A percentile compares a stretch with the other conserved stretches of the same genome.
Conservation (phyloP, 768 basidiomycete genomes). For the Psilocybe cubensis region DNA sequence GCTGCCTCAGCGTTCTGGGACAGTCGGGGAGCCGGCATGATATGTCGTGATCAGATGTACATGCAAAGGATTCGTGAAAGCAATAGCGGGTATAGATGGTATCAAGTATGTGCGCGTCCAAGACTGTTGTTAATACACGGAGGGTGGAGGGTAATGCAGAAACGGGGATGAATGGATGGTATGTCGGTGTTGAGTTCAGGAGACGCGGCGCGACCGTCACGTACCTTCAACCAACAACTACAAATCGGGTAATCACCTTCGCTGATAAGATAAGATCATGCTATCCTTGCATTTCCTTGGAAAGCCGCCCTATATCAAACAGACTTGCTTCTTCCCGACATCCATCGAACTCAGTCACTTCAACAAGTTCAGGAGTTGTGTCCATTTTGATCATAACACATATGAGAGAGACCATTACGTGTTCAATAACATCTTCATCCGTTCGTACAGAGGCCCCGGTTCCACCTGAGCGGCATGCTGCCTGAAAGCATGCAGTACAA, state of each 20-base stretch:
- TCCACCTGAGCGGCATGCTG: too few species aligned
- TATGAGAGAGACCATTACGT: too few species aligned
- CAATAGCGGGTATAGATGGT: constrained; percentile 4
- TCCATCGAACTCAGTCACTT: too few species aligned
- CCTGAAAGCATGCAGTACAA: too few species aligned
- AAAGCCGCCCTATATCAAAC: too few species aligned
- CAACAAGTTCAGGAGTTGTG: too few species aligned
- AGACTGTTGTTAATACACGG: background rate
- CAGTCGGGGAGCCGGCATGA: constrained; percentile 52
- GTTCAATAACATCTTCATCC: too few species aligned
- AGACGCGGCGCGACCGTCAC: constrained; percentile 22
- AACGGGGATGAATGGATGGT: constrained; percentile 14
- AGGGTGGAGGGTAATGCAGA: background rate
- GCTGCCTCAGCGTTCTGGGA: constrained; percentile 74
- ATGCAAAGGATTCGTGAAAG: constrained; percentile 15
- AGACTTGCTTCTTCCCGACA: too few species aligned
- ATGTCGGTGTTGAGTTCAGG: background rate
- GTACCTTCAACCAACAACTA: constrained; percentile 32
- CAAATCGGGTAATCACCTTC: constrained; percentile 25
- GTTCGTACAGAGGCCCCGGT: too few species aligned
- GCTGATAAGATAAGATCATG: constrained; percentile 23
- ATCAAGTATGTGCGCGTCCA: constrained; percentile 1
- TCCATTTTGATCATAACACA: too few species aligned
- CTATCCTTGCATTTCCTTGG: background rate
- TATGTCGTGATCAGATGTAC: constrained; percentile 1